These are phyloP conservation scores for Cucumis sativus DNA, from an alignment of 306 rosid species.

Conservation along the genomic window DNA sequence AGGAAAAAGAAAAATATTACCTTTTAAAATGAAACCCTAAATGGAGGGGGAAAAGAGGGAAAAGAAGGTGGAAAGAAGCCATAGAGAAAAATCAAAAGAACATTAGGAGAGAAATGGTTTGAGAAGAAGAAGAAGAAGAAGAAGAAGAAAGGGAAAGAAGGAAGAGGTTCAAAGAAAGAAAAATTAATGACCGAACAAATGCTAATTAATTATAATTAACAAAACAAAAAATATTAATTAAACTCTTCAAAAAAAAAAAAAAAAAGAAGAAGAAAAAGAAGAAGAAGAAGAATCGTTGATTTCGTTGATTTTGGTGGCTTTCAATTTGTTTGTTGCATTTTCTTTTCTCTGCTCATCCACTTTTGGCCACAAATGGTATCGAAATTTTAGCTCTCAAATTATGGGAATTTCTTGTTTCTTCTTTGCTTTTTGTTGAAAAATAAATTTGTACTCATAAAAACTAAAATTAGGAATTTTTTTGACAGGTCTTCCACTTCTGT, in stretches of 20 bases:
- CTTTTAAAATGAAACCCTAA: neutral
- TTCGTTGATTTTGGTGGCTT: constrained; percentile 25
- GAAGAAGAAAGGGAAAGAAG: too few species aligned
- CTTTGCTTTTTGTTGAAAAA: too few species aligned
- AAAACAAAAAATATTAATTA: constrained; percentile 4
- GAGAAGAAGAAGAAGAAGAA: neutral
- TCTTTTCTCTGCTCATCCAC: neutral
- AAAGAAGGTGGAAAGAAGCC: neutral
- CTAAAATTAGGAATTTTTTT: neutral
- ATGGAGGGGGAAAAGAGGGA: neutral
- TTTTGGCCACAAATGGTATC: neutral
- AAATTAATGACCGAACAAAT: too few species aligned
- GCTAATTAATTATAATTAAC: neutral
- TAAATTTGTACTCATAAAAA: too few species aligned
- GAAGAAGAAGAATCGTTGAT: constrained; percentile 15
- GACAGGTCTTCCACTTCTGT: neutral
- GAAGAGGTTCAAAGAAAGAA: too few species aligned
- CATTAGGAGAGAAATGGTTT: neutral
- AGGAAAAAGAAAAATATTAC: neutral
- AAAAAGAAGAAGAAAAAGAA: too few species aligned
- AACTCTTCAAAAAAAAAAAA: constrained; percentile 19
- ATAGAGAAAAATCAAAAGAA: neutral
- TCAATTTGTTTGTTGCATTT: neutral
- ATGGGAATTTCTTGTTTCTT: neutral
- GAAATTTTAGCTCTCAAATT: neutral